These are phyloP conservation scores for Henckelia pumila DNA, from an alignment of 257 asterid species.

Conservation along the genomic window DNA sequence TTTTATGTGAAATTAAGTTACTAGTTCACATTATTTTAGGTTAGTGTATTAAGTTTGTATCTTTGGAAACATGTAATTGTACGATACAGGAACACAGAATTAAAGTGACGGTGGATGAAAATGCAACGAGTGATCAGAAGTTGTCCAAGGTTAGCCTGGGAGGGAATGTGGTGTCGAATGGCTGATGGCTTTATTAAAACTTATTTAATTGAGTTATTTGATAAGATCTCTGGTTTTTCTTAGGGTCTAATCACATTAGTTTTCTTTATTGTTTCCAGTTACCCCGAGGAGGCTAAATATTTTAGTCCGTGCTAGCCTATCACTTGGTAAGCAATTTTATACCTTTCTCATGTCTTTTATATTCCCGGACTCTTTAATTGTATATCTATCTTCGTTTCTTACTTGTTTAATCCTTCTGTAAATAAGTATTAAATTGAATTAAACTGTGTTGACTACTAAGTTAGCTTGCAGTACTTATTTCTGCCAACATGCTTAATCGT, in stretches of 20 bases:
- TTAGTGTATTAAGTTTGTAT: no score
- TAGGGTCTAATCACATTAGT: constrained; percentile 23
- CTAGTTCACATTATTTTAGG: no score
- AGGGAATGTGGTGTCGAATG: not conserved
- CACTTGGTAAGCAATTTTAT: constrained; percentile 41
- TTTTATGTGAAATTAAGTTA: no score
- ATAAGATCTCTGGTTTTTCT: constrained; percentile 1
- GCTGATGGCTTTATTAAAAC: constrained; percentile 1
- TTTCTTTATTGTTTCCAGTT: constrained; percentile 45
- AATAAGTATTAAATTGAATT: not conserved
- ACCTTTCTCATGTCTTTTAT: not conserved
- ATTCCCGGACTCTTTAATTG: not conserved
- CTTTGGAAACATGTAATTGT: no score
- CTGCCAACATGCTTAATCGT: not conserved
- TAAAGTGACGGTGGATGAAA: no score
- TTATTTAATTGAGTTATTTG: constrained; percentile 13
- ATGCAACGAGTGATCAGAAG: no score
- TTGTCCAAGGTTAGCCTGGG: no score
- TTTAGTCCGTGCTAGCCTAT: constrained; percentile 29
- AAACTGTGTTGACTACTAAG: not conserved
- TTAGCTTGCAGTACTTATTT: not conserved
- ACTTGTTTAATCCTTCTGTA: not conserved
- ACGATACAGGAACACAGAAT: no score
- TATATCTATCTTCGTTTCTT: not conserved
- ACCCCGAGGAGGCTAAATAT: constrained; percentile 36